Evolutionary conservation across 208 protist genomes (phyloP), one percentile per base, ranked within the genome.

Genomic region (Trypanosoma melophagium): DNA sequence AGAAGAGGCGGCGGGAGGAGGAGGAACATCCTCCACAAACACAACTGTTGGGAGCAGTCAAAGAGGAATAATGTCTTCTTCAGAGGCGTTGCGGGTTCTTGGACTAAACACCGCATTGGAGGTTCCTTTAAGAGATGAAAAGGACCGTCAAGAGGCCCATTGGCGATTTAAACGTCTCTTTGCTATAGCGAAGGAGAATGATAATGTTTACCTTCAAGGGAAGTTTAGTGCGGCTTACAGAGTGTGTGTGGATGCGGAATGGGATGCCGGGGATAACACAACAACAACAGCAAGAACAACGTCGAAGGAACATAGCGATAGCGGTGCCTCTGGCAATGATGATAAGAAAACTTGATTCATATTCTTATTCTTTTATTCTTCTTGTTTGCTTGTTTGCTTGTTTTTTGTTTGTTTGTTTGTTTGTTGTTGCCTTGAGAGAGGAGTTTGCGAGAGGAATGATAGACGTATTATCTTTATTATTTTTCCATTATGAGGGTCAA

Each of bases 221-320:
- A 94, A 94, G 71, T 72, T 94, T 44, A 94, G 89, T 52, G 75
- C 74, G 8, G 89, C 89, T 7, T 94, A 89, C 56, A 87, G 86
- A 54, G 50, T 88, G 1, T 94, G 89, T 56, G 84, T 90, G 0
- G 81, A 94, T 61, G 69, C 76, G 4, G 31, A 80, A 1, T 94
- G 89, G 86, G 89, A 94, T 78, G 54, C 49, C 17, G 21, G 44
- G 9, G 68, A 74, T 28, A 42, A 42, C 16, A 17, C n/a, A 45
- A 41, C 31, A 45, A 56, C n/a, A 49, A 7, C 19, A 66, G 38
- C 9, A 54, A 61, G 12, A 62, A 52, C 21, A 14, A 17, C 14
- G 7, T 19, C 12, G 56, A 55, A 47, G 44, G 55, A n/a, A 31
- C 24, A 19, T 66, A 52, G 60, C 7, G 10, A n/a, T n/a, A n/a